phyloP scores from a whole-genome alignment of 2,329 filamentous ascomycete genomes.

The Fusarium ambrosium region DNA sequence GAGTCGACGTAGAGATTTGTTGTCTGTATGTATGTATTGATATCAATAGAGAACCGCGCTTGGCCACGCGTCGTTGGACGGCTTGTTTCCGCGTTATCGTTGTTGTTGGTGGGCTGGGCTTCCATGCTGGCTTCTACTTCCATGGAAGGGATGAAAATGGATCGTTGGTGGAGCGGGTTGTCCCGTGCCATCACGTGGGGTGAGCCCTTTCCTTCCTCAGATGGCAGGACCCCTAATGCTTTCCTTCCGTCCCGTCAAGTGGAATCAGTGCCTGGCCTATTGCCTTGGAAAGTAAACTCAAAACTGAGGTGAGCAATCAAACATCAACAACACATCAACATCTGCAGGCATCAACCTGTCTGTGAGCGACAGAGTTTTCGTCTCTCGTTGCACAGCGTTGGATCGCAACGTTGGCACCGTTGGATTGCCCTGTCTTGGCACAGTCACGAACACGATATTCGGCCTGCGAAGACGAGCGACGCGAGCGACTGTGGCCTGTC shows the following conservation, averaged over 20 bases:
- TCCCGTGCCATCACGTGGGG: constrained; percentile 39
- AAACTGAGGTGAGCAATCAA: constrained; percentile 36
- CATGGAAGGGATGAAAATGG: neutral
- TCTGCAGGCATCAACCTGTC: constrained; percentile 19
- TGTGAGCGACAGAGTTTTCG: constrained; percentile 16
- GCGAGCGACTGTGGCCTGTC: neutral
- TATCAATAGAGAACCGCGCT: constrained; percentile 6
- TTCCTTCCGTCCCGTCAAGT: neutral
- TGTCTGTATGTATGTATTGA: constrained; percentile 3
- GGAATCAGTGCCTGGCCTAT: constrained; percentile 9
- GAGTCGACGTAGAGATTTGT: neutral
- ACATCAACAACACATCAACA: constrained; percentile 21
- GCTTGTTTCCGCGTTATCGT: neutral
- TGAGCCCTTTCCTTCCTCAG: constrained; percentile 12
- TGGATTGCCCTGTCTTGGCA: constrained; percentile 17
- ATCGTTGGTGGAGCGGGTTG: constrained; percentile 8
- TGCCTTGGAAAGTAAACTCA: constrained; percentile 33
- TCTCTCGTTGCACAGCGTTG: constrained; percentile 8
- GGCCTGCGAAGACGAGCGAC: neutral
- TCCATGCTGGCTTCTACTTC: constrained; percentile 1
- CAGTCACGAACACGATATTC: constrained; percentile 24
- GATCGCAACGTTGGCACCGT: neutral
- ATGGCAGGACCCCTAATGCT: neutral
- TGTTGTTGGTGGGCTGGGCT: constrained; percentile 4
- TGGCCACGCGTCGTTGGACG: neutral